phyloP scores from a whole-genome alignment of 2,329 filamentous ascomycete species.

The Botrytis sinoallii region DNA sequence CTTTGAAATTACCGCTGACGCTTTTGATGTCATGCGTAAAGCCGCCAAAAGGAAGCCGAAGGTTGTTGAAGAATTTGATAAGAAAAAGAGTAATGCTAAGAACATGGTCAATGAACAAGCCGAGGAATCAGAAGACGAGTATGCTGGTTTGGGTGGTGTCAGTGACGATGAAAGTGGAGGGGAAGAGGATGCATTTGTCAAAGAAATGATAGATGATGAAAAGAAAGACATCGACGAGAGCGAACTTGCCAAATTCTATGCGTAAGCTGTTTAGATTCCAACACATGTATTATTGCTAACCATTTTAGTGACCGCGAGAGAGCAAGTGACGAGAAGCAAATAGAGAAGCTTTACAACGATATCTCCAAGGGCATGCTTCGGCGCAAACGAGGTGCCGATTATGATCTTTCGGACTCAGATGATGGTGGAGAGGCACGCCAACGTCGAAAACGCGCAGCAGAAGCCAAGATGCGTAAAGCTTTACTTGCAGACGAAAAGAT shows the following conservation, averaged over 20 bases:
- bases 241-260: constrained; percentile 80
- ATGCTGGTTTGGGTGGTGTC: constrained; percentile 84
- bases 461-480: constrained; percentile 86
- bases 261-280: constrained; percentile 57
- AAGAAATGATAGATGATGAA: constrained; percentile 88
- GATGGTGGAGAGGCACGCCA: constrained; percentile 77
- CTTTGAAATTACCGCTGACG: constrained; percentile 40
- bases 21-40: constrained; percentile 60
- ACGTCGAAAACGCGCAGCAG: constrained; percentile 80
- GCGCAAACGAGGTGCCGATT: constrained; percentile 75
- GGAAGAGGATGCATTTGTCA: constrained; percentile 68
- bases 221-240: constrained; percentile 75
- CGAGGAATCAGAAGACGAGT: constrained; percentile 97
- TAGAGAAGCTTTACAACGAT: constrained; percentile 89
- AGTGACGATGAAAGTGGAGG: constrained; percentile 84
- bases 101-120: constrained; percentile 90
- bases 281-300: constrained; percentile 16
- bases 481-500: constrained; percentile 86
- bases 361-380: constrained; percentile 86
- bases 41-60: constrained; percentile 54
- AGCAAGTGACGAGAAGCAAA: constrained; percentile 76
- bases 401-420: constrained; percentile 86
- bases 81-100: constrained; percentile 82
- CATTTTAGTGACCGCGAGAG: constrained; percentile 69
- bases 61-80: constrained; percentile 62